Evolutionary conservation across 352 stramenopile genomes (phyloP), one percentile per base, ranked within the genome.

Genomic region (Halophytophthora polymorphica): DNA sequence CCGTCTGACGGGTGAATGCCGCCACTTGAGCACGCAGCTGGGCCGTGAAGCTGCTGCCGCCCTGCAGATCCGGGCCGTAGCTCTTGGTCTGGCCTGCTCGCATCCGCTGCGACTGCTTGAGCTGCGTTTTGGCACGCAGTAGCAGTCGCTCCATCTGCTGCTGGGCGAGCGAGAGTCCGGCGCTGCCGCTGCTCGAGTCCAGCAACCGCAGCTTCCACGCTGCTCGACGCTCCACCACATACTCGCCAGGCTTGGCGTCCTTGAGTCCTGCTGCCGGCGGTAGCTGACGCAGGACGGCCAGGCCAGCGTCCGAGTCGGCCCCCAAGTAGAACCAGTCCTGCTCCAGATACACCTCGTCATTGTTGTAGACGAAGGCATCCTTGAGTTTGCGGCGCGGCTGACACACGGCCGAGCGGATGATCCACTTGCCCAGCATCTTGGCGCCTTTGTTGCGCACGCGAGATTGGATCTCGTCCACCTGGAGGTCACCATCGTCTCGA

Each of bases 241-340:
- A 88, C 43, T 85, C 77, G n/a, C 78, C 71, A 25, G 60, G 51
- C 31, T 75, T 80, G 11, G 51, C 45, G 47, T 80, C 69, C 35
- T 73, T 78, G 5, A 64, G 36, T 2, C 42, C 47, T 28, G 53
- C 35, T 0, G 58, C 52, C 22, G 67, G 56, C 5, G 78, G 77
- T 7, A 90, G 43, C 38, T 90, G 76, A 0, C 81, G 77, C 19
- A 92, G 53, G 11, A 92, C 77, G 0, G 81, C 81, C n/a, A 78
- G 29, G 11, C 70, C 69, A 8, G 69, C 66, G 35, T 89, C 80
- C 15, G 70, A 81, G 50, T 90, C 81, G 0, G 82, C 79, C 17
- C 72, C 77, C 7, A 92, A 54, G 42, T 92, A 90, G 62, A 92
- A 92, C 78, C 82, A 90, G 61, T 92, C 78, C 41, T 92, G 82